Conservation (phyloP, 768 basidiomycete genomes). For the Naganishia vaughanmartiniae region DNA sequence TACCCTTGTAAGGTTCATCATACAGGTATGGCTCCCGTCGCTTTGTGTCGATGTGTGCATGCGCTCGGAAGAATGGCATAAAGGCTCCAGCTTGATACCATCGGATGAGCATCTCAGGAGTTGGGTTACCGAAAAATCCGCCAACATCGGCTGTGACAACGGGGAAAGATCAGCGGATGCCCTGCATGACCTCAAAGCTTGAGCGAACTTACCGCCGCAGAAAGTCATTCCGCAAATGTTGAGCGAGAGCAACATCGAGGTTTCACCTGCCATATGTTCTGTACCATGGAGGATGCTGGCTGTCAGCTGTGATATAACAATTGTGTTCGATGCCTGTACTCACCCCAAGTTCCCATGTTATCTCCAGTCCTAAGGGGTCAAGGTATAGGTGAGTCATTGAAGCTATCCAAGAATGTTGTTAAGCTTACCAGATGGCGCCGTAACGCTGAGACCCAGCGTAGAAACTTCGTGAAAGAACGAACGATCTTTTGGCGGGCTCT, state of each 20-base stretch:
- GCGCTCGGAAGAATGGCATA: slow-evolving; percentile 96
- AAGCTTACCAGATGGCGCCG: slow-evolving; percentile 79
- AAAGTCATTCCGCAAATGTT: slow-evolving; percentile 88
- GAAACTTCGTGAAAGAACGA: slow-evolving; percentile 93
- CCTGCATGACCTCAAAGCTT: background rate
- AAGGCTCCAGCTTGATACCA: slow-evolving; percentile 97
- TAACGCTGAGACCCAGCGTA: slow-evolving; percentile 92
- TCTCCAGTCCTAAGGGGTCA: slow-evolving; percentile 67
- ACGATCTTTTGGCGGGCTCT: slow-evolving; percentile 74
- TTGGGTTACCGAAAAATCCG: slow-evolving; percentile 97
- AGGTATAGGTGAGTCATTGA: background rate
- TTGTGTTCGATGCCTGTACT: background rate
- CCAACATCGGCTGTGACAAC: slow-evolving; percentile 79
- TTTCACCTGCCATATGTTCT: slow-evolving; percentile 88
- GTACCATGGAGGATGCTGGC: background rate
- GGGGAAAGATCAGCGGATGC: slow-evolving; percentile 9
- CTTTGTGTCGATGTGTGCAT: slow-evolving; percentile 97
- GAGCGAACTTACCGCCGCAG: slow-evolving; percentile 68
- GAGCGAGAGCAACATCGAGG: slow-evolving; percentile 88
- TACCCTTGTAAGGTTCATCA: slow-evolving; percentile 82
- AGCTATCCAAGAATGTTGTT: background rate
- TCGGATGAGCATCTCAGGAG: slow-evolving; percentile 86
- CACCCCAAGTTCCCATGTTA: slow-evolving; percentile 85
- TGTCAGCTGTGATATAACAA: background rate
- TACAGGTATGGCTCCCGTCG: slow-evolving; percentile 91